These are phyloP conservation scores for Lipomyces kockii DNA, from an alignment of 805 yeast genomes.

Conservation along the genomic window DNA sequence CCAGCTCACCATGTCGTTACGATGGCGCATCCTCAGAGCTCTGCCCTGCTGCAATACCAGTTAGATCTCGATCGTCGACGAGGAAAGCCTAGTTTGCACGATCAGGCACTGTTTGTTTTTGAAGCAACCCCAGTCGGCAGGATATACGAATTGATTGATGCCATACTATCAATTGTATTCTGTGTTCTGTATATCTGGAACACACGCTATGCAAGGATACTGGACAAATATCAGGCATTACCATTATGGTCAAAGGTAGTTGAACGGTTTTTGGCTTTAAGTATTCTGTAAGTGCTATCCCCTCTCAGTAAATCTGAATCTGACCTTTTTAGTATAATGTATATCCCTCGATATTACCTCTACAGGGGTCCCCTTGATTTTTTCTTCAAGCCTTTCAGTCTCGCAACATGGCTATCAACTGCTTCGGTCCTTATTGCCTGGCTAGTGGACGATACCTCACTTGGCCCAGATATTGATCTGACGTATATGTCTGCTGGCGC, in stretches of 20 bases:
- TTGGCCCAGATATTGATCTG: constrained; percentile 20
- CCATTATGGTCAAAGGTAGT: constrained; percentile 16
- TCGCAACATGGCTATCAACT: constrained; percentile 13
- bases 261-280: constrained; percentile 18
- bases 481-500: constrained; percentile 28
- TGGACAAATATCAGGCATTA: constrained; percentile 17
- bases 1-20: background rate
- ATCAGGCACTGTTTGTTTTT: constrained; percentile 17
- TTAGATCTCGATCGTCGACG: constrained; percentile 17
- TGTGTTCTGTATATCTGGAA: constrained; percentile 20
- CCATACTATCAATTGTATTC: constrained; percentile 6
- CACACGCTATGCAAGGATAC: constrained; percentile 19
- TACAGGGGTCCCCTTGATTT: background rate
- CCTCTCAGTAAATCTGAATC: background rate
- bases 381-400: background rate
- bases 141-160: constrained; percentile 20
- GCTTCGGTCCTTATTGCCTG: constrained; percentile 17
- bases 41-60: constrained; percentile 18
- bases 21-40: constrained; percentile 9
- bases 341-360: constrained; percentile 18
- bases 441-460: constrained; percentile 17
- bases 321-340: constrained; percentile 9
- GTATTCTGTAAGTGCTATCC: constrained; percentile 4
- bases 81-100: constrained; percentile 14
- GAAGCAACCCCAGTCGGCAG: constrained; percentile 22